Evolutionary conservation across 1,284 basidiomycete genomes (phyloP).

Genomic region (Pseudozyma thailandica): DNA sequence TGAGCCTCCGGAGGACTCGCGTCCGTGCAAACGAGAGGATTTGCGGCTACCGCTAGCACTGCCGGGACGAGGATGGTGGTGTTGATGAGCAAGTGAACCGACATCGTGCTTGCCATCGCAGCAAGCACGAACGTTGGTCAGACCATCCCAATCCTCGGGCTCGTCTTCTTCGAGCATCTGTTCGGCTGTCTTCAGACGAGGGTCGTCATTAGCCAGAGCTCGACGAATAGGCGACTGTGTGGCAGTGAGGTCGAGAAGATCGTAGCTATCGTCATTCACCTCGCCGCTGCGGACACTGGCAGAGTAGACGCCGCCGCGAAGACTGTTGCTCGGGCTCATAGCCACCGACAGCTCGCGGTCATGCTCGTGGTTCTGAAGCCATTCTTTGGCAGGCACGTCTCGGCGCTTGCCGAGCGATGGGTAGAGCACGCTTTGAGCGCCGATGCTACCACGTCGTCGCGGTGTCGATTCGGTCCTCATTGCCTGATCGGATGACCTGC

Average conservation of each 20-base stretch:
- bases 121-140: constrained; percentile 80
- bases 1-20: constrained; percentile 38
- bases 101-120: constrained; percentile 87
- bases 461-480: constrained; percentile 72
- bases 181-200: constrained; percentile 61
- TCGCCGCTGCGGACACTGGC: constrained; percentile 31
- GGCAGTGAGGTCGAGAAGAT: constrained; percentile 43
- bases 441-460: constrained; percentile 76
- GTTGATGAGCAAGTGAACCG: constrained; percentile 63
- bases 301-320: constrained; percentile 23
- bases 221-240: constrained; percentile 40
- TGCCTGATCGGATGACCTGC: constrained; percentile 64
- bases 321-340: constrained; percentile 41
- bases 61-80: constrained; percentile 18
- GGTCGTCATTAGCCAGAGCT: constrained; percentile 41
- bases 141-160: constrained; percentile 86
- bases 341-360: constrained; percentile 40
- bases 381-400: constrained; percentile 88
- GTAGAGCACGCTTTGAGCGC: constrained; percentile 71
- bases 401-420: constrained; percentile 77
- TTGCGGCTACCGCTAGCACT: constrained; percentile 24
- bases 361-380: constrained; percentile 71
- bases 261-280: constrained; percentile 32
- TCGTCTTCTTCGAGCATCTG: constrained; percentile 74
- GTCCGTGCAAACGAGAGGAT: constrained; percentile 30